Conservation (phyloP, 1,284 basidiomycete genomes). For the Jaminaea rosea region DNA sequence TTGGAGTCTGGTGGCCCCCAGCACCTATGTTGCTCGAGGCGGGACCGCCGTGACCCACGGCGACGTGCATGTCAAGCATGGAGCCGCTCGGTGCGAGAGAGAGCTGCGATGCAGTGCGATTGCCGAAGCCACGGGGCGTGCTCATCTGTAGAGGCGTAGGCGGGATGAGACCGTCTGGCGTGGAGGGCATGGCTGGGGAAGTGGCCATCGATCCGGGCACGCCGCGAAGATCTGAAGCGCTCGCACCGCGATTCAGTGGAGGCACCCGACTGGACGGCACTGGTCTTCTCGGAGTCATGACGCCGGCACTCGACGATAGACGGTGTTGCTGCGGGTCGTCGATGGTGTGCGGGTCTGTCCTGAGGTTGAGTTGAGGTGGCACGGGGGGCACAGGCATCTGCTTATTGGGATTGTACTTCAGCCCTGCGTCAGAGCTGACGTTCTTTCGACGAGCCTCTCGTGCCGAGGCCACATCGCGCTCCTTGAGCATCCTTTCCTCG, state of each 20-base stretch:
- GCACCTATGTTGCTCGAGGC: constrained; percentile 22
- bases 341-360: too few species aligned
- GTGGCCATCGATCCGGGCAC: constrained; percentile 10
- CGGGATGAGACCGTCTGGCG: constrained; percentile 21
- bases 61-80: constrained; percentile 50
- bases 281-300: too few species aligned
- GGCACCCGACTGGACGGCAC: too few species aligned
- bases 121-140: constrained; percentile 2
- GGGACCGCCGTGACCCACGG: constrained; percentile 33
- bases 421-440: not conserved
- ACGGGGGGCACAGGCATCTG: not conserved
- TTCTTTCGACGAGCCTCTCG: constrained; percentile 24
- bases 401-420: too few species aligned
- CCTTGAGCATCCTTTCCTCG: constrained; percentile 21
- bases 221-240: constrained; percentile 9
- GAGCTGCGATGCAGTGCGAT: constrained; percentile 18
- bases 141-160: constrained; percentile 20
- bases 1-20: too few species aligned
- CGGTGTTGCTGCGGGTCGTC: too few species aligned
- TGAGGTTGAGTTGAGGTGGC: too few species aligned
- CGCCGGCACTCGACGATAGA: too few species aligned
- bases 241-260: constrained; percentile 8
- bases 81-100: constrained; percentile 47
- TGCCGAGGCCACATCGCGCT: constrained; percentile 23
- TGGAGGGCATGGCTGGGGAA: constrained; percentile 10